Evolutionary conservation across 1,284 basidiomycete species (phyloP), one percentile per base, ranked within the genome.

Genomic region (Cutaneotrichosporon cyanovorans): DNA sequence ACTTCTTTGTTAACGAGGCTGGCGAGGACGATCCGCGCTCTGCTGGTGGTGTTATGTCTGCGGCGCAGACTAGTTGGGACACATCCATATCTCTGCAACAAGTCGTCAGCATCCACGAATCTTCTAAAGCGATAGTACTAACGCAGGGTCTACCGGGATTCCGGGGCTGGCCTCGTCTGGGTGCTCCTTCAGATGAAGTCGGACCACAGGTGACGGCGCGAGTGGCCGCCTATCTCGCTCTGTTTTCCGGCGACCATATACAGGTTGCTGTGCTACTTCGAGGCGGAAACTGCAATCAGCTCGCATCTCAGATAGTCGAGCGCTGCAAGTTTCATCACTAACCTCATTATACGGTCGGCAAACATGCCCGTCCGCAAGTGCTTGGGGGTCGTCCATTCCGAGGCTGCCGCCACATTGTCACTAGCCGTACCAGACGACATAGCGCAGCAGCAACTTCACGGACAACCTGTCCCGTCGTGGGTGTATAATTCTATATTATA

Each of bases 161-260:
- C 46, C 50, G 12, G 37, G 47, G 2, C 37, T 34, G 1, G 14
- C 42, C 16, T 3, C 19, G 21, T 16, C 34, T 21, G 36, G 22
- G 32, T 55, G 56, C 35, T 62, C 57, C 19, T 37, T 31, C 19
- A 60, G 51, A 44, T 48, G 51, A 1, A 64, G 30, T 10, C 62
- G 55, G 7, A 60, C 30, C 5, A 65, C 62, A 1, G 63, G 61
- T 7, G 50, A 58, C 14, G 61, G 62, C 3, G 60, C 60, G 6
- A 64, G 32, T 8, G 62, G 56, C 30, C 62, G 45, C 4, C 63
- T 42, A 34, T 65, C 63, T 46, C 63, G 63, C 19, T 65, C 63
- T 1, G 60, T 62, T 37, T 62, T 63, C 11, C 61, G 48, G 10
- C 61, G 42, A 2, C 63, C 63, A 23, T 55, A 51, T 19, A 62